phyloP scores from a whole-genome alignment of 1,284 basidiomycete species.

The Leccinum griseonigrum region DNA sequence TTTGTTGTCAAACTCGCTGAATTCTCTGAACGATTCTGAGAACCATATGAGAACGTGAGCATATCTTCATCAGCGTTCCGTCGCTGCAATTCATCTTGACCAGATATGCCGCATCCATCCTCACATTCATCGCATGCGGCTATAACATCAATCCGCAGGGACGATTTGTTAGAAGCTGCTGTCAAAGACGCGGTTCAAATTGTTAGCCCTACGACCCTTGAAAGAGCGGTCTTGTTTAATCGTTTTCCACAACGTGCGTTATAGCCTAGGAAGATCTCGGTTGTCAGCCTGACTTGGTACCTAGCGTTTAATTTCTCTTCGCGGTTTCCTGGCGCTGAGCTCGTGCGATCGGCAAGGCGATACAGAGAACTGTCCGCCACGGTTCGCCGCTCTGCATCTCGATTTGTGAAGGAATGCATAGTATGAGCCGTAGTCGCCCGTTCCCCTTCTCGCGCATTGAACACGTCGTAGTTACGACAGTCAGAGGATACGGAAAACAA shows the following conservation, averaged over 20 bases:
- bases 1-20: constrained; percentile 14
- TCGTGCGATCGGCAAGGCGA: constrained; percentile 24
- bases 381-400: constrained; percentile 31
- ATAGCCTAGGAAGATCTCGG: not conserved
- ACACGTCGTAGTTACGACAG: constrained; percentile 2
- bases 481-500: constrained; percentile 16
- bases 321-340: constrained; percentile 34
- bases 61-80: not conserved
- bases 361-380: constrained; percentile 25
- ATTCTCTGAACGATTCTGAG: constrained; percentile 9
- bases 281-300: constrained; percentile 12
- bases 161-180: constrained; percentile 17
- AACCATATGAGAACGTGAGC: constrained; percentile 18
- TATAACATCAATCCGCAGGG: constrained; percentile 16
- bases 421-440: constrained; percentile 16
- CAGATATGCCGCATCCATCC: constrained; percentile 22
- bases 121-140: constrained; percentile 26
- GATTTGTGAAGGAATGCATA: constrained; percentile 33
- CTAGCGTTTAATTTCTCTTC: constrained; percentile 31
- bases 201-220: constrained; percentile 15
- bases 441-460: not conserved
- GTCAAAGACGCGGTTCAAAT: constrained; percentile 17
- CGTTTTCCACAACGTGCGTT: constrained; percentile 25
- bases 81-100: not conserved
- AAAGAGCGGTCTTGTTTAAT: constrained; percentile 19